phyloP scores from a whole-genome alignment of 1,284 basidiomycete species.

The Microbotryum violaceum region DNA sequence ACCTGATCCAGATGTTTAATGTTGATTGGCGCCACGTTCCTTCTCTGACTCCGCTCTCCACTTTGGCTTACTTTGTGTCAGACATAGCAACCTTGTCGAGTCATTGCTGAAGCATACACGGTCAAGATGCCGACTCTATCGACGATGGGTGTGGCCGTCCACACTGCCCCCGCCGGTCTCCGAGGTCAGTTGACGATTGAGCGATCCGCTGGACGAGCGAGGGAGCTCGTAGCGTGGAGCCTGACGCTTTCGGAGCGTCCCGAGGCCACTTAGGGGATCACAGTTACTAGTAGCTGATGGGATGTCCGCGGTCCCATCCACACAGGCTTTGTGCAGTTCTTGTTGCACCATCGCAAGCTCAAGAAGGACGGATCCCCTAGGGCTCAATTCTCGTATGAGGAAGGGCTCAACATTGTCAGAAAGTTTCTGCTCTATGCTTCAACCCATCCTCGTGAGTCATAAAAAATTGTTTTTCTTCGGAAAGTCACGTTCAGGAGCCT shows the following conservation, averaged over 20 bases:
- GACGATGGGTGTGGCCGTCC: conserved; percentile 9
- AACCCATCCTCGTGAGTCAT: conserved; percentile 9
- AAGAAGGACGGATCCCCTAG: conserved; percentile 22
- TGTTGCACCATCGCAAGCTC: conserved; percentile 15
- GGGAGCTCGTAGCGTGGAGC: no score
- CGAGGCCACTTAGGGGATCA: not conserved
- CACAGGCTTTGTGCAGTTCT: conserved; percentile 24
- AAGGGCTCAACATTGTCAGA: conserved; percentile 31
- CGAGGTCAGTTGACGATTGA: not conserved
- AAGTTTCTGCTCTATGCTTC: conserved; percentile 31
- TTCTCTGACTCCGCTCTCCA: no score
- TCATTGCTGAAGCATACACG: no score
- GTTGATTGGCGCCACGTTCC: no score
- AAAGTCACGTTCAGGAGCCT: not conserved
- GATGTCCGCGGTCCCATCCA: not conserved
- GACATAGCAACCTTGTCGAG: no score
- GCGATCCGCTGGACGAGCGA: not conserved
- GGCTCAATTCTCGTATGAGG: conserved; percentile 30
- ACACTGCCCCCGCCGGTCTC: conserved; percentile 9
- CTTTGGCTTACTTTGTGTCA: no score
- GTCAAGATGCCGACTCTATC: not conserved
- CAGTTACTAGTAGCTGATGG: not conserved
- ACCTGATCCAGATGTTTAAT: no score
- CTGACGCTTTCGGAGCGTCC: not conserved
- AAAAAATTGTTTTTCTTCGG: not conserved